phyloP scores from a whole-genome alignment of 257 asterid genomes.

The Solanum pennellii region DNA sequence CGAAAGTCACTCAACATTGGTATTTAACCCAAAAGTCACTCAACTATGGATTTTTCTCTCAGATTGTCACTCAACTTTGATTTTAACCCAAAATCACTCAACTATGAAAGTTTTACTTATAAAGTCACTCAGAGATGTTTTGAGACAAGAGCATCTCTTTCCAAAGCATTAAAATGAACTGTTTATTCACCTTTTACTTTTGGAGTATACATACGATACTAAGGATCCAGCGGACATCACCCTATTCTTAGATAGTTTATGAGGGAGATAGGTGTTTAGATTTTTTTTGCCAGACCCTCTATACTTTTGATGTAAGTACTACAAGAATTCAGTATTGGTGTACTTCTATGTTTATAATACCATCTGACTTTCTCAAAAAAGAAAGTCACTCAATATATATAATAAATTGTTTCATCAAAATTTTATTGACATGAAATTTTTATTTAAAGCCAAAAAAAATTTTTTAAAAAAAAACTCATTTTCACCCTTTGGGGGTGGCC shows the following conservation, averaged over 20 bases:
- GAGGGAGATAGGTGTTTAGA: no score
- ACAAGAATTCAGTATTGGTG: background rate
- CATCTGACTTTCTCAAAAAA: background rate
- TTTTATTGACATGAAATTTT: background rate
- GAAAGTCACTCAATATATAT: background rate
- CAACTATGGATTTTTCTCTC: background rate
- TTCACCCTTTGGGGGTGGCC: background rate
- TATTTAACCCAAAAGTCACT: background rate
- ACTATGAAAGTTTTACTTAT: background rate
- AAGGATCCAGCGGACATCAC: no score
- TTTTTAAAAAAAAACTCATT: background rate
- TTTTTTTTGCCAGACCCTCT: background rate
- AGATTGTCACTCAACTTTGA: background rate
- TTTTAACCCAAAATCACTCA: background rate
- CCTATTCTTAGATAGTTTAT: no score
- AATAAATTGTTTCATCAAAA: no score
- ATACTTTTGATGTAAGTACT: background rate
- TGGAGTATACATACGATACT: no score
- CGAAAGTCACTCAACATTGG: background rate
- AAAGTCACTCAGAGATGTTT: background rate
- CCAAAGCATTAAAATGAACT: no score
- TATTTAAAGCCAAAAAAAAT: background rate
- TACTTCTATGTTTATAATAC: background rate
- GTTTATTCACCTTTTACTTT: no score
- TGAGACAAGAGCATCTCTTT: no score